A percentile compares a stretch with the other conserved stretches of the same genome.
Conservation (phyloP, 2,329 filamentous ascomycete genomes). For the Aspergillus sclerotialis region DNA sequence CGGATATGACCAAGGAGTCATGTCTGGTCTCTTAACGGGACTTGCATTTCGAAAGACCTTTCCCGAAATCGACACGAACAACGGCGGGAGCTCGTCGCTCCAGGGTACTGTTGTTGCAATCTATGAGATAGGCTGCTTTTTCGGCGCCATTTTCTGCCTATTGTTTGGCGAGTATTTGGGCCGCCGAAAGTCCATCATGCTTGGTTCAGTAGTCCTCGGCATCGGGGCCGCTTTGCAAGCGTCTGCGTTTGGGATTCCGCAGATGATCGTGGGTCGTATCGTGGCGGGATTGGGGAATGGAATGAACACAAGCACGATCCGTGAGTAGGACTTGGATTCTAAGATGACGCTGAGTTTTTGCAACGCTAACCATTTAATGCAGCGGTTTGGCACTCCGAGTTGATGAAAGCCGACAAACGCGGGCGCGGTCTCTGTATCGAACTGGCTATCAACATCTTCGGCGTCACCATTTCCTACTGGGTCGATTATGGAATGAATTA, state of each 20-base stretch:
- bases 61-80: slow-evolving; percentile 26
- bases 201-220: slow-evolving; percentile 30
- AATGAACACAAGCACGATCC: slow-evolving; percentile 33
- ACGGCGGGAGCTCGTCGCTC: slow-evolving; percentile 35
- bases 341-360: not conserved
- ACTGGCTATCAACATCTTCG: slow-evolving; percentile 22
- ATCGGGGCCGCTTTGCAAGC: slow-evolving; percentile 23
- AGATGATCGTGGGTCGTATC: slow-evolving; percentile 39
- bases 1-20: slow-evolving; percentile 35
- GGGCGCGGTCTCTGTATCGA: slow-evolving; percentile 24
- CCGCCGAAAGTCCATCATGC: slow-evolving; percentile 41
- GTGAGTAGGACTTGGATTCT: slow-evolving; percentile 14
- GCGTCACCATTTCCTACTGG: slow-evolving; percentile 27
- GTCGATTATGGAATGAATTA: slow-evolving; percentile 25
- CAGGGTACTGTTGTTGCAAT: slow-evolving; percentile 42
- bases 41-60: slow-evolving; percentile 20
- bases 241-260: slow-evolving; percentile 27
- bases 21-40: slow-evolving; percentile 26
- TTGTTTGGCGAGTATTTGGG: slow-evolving; percentile 42
- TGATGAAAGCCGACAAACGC: slow-evolving; percentile 20
- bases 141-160: slow-evolving; percentile 44
- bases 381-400: slow-evolving; percentile 25
- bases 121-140: slow-evolving; percentile 49
- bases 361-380: slow-evolving; percentile 2
- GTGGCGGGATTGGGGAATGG: slow-evolving; percentile 46